A percentile compares a stretch with the other conserved stretches of the same genome.
Conservation (phyloP, 2,329 filamentous ascomycete genomes). For the Cordyceps tenuipes region DNA sequence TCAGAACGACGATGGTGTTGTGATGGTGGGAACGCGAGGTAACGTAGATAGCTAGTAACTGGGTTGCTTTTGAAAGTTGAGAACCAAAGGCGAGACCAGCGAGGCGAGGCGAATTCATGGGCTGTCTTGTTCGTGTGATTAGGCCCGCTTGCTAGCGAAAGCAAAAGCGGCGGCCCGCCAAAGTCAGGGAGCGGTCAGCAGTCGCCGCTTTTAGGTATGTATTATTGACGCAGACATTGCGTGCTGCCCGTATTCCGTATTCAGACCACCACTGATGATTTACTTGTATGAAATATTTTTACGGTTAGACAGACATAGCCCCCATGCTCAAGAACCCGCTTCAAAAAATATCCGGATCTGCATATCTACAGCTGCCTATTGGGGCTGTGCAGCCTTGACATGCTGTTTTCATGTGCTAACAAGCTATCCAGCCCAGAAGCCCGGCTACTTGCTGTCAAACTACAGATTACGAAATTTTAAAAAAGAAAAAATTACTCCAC, state of each 20-base stretch:
- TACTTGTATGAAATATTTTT: too few relatives aligned
- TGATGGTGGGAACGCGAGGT: background rate
- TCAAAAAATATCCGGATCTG: too few relatives aligned
- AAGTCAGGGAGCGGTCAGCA: too few relatives aligned
- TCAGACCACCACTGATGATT: too few relatives aligned
- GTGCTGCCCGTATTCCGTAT: too few relatives aligned
- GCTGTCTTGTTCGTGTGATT: background rate
- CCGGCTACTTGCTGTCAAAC: background rate
- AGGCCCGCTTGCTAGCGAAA: background rate
- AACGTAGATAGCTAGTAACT: background rate
- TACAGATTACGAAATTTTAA: too few relatives aligned
- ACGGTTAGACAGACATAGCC: too few relatives aligned
- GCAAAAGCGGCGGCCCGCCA: background rate
- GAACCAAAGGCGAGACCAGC: background rate
- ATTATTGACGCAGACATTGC: too few relatives aligned
- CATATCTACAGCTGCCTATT: background rate
- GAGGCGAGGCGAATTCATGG: background rate
- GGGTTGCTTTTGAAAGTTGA: background rate
- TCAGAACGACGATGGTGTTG: background rate
- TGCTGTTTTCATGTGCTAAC: background rate
- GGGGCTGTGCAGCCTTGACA: constrained; percentile 4
- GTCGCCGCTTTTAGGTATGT: too few relatives aligned
- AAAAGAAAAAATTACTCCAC: background rate
- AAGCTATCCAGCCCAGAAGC: background rate
- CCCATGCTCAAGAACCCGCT: too few relatives aligned